phyloP scores from a whole-genome alignment of 2,329 filamentous ascomycete species.

The Colletotrichum chrysophilum region DNA sequence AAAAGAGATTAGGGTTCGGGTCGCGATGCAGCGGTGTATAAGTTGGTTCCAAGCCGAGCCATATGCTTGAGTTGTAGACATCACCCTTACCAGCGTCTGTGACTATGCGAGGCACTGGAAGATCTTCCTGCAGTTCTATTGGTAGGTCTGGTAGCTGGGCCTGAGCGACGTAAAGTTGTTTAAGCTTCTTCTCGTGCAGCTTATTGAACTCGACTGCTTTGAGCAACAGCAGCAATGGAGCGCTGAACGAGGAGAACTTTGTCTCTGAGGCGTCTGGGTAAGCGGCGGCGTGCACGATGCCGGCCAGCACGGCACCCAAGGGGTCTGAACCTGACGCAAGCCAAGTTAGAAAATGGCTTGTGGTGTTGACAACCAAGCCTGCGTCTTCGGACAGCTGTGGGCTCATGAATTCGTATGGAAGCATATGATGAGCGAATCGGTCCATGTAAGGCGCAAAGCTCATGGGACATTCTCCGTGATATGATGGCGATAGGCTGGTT shows the following conservation, averaged over 20 bases:
- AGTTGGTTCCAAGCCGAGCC: constrained; percentile 86
- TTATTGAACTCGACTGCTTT: constrained; percentile 57
- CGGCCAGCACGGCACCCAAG: constrained; percentile 34
- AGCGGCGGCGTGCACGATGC: constrained; percentile 33
- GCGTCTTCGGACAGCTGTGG: constrained; percentile 25
- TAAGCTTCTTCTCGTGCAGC: constrained; percentile 16
- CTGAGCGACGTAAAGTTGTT: constrained; percentile 84
- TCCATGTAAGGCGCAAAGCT: constrained; percentile 22
- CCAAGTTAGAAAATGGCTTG: constrained; percentile 18
- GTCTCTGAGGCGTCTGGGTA: constrained; percentile 24
- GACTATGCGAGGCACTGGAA: constrained; percentile 73
- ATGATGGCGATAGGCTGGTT: neutral
- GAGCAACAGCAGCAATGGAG: constrained; percentile 69
- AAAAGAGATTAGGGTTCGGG: constrained; percentile 92
- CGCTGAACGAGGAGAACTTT: constrained; percentile 62
- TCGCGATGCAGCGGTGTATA: constrained; percentile 92
- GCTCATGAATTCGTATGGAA: constrained; percentile 32
- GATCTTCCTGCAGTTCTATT: constrained; percentile 60
- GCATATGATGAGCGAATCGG: constrained; percentile 20
- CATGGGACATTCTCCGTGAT: neutral
- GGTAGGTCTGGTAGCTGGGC: constrained; percentile 76
- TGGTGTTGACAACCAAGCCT: neutral
- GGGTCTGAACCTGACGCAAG: constrained; percentile 22
- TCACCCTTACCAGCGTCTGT: constrained; percentile 73
- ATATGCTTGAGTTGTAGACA: constrained; percentile 85